Base-by-base conservation (phyloP, 139 green algal species). In the Nannochloris sp. region DNA sequence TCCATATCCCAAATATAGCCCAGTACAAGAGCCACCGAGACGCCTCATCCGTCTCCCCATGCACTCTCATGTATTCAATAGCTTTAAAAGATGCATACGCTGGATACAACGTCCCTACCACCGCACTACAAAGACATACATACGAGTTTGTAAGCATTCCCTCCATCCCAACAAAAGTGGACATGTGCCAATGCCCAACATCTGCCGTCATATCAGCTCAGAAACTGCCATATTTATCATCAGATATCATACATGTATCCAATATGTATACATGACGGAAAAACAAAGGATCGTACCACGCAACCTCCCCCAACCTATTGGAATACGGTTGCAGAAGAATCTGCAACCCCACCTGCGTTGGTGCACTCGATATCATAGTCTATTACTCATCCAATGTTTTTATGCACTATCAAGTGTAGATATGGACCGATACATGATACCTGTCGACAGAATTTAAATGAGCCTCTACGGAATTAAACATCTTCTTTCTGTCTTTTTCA, bases 51-150 rank as follows among this genome's bases (percentile, higher is more conserved):
- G 31, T 56, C 3, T 60, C 51, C 6, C 43, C 44, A 23, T 50
- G 49, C 6, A 43, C 17, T 6, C 44, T 44, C 57, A 65, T 63
- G n/a, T 36, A 25, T 36, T 77, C 59, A 6, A 73, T 58, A 4
- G 70, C 65, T 44, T 73, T 68, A 2, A 77, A 61, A 10, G 64
- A 69, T 13, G 65, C 61, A 44, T 73, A 77, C n/a, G 70, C 65
- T 28, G 70, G 70, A 29, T 77, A 77, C 3, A 73, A 1, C 1
- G 69, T 43, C n/a, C 70, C 70, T 1, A 56, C 70, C 3, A 28
- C 30, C 9, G 49, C 67, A 51, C 70, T 73, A 59, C 36, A 65
- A 5, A 29, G n/a, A 29, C 23, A 43, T 9, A 4, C 43, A 14
- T 43, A n/a, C 23, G 6, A 17, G 26, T 66, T 8, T 40, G 33